Base-by-base conservation (phyloP, 208 protist species). In the Trypanosoma mega region DNA sequence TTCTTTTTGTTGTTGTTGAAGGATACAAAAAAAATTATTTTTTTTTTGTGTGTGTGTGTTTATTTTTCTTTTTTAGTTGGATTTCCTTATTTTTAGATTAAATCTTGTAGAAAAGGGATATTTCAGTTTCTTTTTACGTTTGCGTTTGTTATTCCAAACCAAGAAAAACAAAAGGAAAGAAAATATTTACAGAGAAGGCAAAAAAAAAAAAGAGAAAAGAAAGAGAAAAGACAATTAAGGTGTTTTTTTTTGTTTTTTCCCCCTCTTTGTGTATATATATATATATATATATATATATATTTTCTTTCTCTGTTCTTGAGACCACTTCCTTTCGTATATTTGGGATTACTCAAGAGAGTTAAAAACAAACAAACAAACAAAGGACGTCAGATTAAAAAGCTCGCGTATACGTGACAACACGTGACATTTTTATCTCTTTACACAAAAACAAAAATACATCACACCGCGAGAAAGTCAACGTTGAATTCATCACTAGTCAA, bases 131-230 rank as follows among this genome's bases (percentile, higher is more conserved):
- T n/a, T n/a, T n/a, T n/a, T n/a, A n/a, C n/a, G n/a, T n/a, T n/a
- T n/a, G n/a, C n/a, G n/a, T n/a, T n/a, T n/a, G n/a, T n/a, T n/a
- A n/a, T n/a, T n/a, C n/a, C n/a, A n/a, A n/a, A n/a, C n/a, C n/a
- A n/a, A n/a, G n/a, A n/a, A n/a, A n/a, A n/a, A 26, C 44, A 54
- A 47, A 56, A 53, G 48, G 27, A 8, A n/a, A n/a, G 9, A 30
- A 11, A 9, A 23, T 9, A n/a, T 66, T 49, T 39, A 43, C 52
- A 29, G 41, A 51, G 57, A 6, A 72, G 18, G 23, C 23, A 72
- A 11, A 66, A 34, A 48, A 21, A 37, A 36, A 63, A 54, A 63
- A 46, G 53, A 34, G 24, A 63, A 62, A 23, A 70, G 18, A 31
- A 30, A 53, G 2, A 71, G 24, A 3, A 46, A n/a, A n/a, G n/a